These are phyloP conservation scores for carrot (Daucus carota) DNA, from an alignment of 129 eudicot genomes.

Conservation along the genomic window DH1_v3.0 NC_030384.2:31679001-31679500, in stretches of 20 bases:
- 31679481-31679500: background rate
- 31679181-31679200: constrained; percentile 10
- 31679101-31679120: constrained; percentile 83
- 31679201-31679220: background rate
- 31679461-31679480: background rate
- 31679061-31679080: background rate
- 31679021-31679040: background rate
- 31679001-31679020: background rate
- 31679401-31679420: background rate
- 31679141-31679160: constrained; percentile 82
- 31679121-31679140: constrained; percentile 66
- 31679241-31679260: background rate
- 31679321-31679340: background rate
- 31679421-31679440: background rate
- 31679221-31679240: background rate
- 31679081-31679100: constrained; percentile 54
- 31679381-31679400: background rate
- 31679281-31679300: background rate
- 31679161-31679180: constrained; percentile 56
- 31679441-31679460: background rate
- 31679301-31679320: background rate
- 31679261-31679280: background rate
- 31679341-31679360: background rate
- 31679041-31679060: background rate
- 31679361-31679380: background rate